Evolutionary conservation across 352 stramenopile genomes (phyloP).

Genomic region (Pythium sp.): DNA sequence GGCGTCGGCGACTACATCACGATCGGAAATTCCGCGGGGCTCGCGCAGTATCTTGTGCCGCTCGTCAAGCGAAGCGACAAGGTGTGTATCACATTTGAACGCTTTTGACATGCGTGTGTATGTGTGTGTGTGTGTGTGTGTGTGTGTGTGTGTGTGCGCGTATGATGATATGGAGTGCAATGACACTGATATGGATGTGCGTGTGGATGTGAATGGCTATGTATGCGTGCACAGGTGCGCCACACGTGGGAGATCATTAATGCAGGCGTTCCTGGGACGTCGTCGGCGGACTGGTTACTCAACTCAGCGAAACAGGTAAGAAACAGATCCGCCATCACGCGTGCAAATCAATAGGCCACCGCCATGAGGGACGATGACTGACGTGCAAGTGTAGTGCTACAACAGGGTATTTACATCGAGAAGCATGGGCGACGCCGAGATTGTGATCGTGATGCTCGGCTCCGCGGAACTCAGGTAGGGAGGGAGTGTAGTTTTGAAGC

Average conservation of each 20-base stretch:
- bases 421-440: conserved; percentile 61
- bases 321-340: not conserved
- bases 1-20: conserved; percentile 78
- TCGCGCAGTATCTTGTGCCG: conserved; percentile 55
- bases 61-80: conserved; percentile 56
- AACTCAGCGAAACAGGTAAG: conserved; percentile 59
- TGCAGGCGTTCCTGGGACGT: conserved; percentile 57
- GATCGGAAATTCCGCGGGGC: conserved; percentile 38
- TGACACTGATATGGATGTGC: not conserved
- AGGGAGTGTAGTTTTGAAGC: not conserved
- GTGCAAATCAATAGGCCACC: not conserved
- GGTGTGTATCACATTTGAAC: conserved; percentile 20
- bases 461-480: conserved; percentile 62
- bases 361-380: not conserved
- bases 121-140: conserved; percentile 2
- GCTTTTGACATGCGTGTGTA: not conserved
- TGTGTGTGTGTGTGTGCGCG: not conserved
- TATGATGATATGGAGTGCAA: not conserved
- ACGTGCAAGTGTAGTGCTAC: conserved; percentile 40
- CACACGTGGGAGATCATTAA: conserved; percentile 84
- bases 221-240: conserved; percentile 43
- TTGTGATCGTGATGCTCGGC: conserved; percentile 77
- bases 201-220: not conserved
- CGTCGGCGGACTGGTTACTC: conserved; percentile 63
- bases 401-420: conserved; percentile 61